Base-by-base conservation (phyloP, 2,329 filamentous ascomycete species). In the Talaromyces amestolkiae region DNA sequence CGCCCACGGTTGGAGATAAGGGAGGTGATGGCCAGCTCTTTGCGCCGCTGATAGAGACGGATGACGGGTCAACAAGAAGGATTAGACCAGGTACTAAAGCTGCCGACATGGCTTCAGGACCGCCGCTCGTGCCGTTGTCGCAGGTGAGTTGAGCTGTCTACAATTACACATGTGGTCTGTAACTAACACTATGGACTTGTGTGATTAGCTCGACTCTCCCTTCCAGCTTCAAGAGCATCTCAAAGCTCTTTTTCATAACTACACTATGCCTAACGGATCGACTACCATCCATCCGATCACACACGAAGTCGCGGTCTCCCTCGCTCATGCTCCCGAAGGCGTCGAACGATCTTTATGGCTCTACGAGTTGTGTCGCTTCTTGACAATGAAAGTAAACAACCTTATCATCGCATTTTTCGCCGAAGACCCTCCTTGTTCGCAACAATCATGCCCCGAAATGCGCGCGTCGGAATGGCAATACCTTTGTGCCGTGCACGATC, bases 391-490 rank as follows among this genome's bases (percentile, higher is more conserved):
- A 79, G 94, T 92, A 76, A 99, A 99, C 81, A 88, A 89, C 68
- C 86, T 99, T 64, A 91, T 98, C 70, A 89, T 97, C 66, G 92
- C 92, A 69, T 94, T 99, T 73, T 92, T 99, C 72, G 91, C 93
- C 75, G 95, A 98, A 78, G 85, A 84, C 51, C 94, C 94, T 7
- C 90, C 94, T 3, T 99, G 95, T 81, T 97, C 92, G 66, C 87
- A 91, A 15, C 84, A 85, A 69, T 97, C 95, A 1, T 99, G 95
- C 74, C 93, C 93, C 37, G 95, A 99, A 80, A 99, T 99, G 95
- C 93, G 95, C 74, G 95, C 95, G 2, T 95, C 91, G 35, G 94
- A 99, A 82, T 99, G 95, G 95, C 95, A 99, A 80, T 99, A 98
- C 74, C 87, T 99, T 58, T 99, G 95, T 81, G 95, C 95, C 60